Conservation (phyloP, 192 early-diverging fungal genomes). For the Entomortierella lignicola region DNA sequence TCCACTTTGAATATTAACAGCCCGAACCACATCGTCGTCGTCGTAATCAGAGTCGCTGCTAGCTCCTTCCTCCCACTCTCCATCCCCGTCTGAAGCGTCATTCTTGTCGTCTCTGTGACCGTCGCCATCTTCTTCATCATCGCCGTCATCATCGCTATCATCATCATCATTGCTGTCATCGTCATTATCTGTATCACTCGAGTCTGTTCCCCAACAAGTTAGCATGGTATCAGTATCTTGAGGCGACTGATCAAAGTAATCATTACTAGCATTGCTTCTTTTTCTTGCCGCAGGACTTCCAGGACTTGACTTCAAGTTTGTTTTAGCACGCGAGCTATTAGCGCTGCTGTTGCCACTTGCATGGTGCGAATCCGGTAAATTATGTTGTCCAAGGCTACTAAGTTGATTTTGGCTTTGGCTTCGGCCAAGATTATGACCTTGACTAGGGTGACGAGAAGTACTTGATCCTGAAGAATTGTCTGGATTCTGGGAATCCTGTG, state of each 20-base stretch:
- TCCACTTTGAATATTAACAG: too few species aligned
- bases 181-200: slow-evolving; percentile 25
- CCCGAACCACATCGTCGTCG: slow-evolving; percentile 6
- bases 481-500: background rate
- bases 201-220: slow-evolving; percentile 49
- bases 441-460: background rate
- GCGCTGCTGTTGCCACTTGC: slow-evolving; percentile 24
- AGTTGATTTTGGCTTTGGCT: slow-evolving; percentile 4
- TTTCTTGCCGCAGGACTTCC: slow-evolving; percentile 13
- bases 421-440: background rate
- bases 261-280: background rate
- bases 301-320: background rate
- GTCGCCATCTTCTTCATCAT: slow-evolving; percentile 2
- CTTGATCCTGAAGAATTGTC: slow-evolving; percentile 6
- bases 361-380: slow-evolving; percentile 1
- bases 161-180: slow-evolving; percentile 22
- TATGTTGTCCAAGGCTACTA: background rate
- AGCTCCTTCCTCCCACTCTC: slow-evolving; percentile 42
- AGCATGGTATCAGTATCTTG: slow-evolving; percentile 49
- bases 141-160: slow-evolving; percentile 20
- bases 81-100: slow-evolving; percentile 40
- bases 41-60: slow-evolving; percentile 33
- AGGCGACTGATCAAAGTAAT: slow-evolving; percentile 39
- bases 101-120: slow-evolving; percentile 18
- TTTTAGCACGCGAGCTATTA: slow-evolving; percentile 4